Base-by-base conservation (phyloP, 495 filamentous ascomycete genomes). In the Choiromyces venosus region DNA sequence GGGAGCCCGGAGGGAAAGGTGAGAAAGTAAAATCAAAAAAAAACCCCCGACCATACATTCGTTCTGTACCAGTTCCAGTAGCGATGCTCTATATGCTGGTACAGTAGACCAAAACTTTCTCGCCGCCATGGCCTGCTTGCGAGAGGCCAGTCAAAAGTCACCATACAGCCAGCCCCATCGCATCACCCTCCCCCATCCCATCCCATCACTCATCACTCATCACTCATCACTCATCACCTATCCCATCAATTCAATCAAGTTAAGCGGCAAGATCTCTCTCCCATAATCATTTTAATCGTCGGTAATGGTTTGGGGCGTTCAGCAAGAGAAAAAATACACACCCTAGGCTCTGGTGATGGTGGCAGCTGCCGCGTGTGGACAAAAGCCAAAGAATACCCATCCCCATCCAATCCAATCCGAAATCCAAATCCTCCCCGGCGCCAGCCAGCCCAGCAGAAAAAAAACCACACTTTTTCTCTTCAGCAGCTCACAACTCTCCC, bases 261-360 rank as follows among this genome's bases (percentile, higher is more conserved):
- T 70, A 72, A 76, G 65, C 75, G 74, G 74, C 71, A 73, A 76
- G 73, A 77, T 77, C 75, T 77, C 74, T 72, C 66, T 35, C 74
- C 66, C 67, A 56, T 69, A 76, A 73, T 73, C 71, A 73, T 69
- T 39, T 61, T 69, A 73, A 69, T 42, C 69, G n/a, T 77, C 61
- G 66, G 52, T 42, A 61, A 61, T 21, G 18, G 21, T 61, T 29
- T 61, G 25, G 52, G 52, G 52, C 52, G 25, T 61, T 61, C 52
- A 61, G 52, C 52, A 29, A 46, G 4, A 46, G n/a, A 7, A n/a
- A 25, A n/a, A 52, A 52, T 8, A 52, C 19, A 29, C 10, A 29
- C 46, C 44, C n/a, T 61, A 3, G 46, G n/a, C 14, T 61, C 52
- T 56, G 25, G 52, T 61, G 52, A 29, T 61, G 52, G 52, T 61